Conservation (phyloP, 805 yeast genomes). For the Peterozyma xylosa region DNA sequence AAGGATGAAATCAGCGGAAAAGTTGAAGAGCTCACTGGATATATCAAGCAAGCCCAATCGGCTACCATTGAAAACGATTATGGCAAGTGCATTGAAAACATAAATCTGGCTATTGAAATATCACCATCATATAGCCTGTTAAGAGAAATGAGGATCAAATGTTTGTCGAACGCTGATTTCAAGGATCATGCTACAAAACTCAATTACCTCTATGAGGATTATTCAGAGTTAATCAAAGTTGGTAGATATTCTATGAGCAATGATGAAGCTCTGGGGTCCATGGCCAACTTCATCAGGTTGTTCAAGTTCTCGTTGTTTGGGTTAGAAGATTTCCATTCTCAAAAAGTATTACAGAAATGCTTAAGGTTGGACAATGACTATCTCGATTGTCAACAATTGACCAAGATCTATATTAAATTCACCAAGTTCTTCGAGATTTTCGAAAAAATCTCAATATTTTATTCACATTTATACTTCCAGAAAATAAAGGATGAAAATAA, state of each 20-base stretch:
- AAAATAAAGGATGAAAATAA: constrained; percentile 19
- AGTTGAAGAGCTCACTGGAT: constrained; percentile 12
- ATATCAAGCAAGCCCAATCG: neutral
- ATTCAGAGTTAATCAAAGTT: constrained; percentile 11
- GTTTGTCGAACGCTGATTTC: constrained; percentile 13
- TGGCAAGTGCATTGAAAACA: constrained; percentile 19
- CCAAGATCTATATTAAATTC: constrained; percentile 46
- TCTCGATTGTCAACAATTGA: constrained; percentile 44
- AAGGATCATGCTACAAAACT: constrained; percentile 14
- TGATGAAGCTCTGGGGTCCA: neutral
- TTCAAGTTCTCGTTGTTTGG: constrained; percentile 21
- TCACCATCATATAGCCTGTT: constrained; percentile 36
- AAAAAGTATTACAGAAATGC: constrained; percentile 38
- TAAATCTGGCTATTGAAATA: constrained; percentile 26
- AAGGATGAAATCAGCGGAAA: constrained; percentile 10
- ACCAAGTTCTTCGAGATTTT: constrained; percentile 28
- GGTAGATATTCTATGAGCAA: constrained; percentile 2
- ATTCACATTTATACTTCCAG: constrained; percentile 26
- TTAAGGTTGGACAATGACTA: constrained; percentile 73
- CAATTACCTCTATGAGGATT: constrained; percentile 15
- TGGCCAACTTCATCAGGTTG: constrained; percentile 16
- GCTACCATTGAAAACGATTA: constrained; percentile 12
- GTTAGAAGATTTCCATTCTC: constrained; percentile 10
- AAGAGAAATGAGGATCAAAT: constrained; percentile 24
- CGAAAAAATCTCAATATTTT: constrained; percentile 35